These are phyloP conservation scores for Tulasnella sp. DNA, from an alignment of 768 basidiomycete genomes.

Conservation along the genomic window DNA sequence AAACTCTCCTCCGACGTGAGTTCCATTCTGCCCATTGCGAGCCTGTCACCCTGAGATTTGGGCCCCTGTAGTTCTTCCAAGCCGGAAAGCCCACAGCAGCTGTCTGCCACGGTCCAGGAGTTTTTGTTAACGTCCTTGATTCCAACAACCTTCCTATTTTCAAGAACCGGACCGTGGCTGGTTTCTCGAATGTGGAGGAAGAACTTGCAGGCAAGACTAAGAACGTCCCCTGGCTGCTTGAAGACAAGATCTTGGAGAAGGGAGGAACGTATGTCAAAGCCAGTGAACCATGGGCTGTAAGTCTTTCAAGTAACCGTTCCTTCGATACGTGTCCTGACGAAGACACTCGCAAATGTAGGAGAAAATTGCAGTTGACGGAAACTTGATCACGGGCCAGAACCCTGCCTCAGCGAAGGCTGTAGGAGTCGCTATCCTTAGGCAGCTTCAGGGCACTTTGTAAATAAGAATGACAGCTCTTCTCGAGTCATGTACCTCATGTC, in stretches of 20 bases:
- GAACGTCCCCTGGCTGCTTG: constrained; percentile 61
- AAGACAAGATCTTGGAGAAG: constrained; percentile 52
- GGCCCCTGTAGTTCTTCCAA: constrained; percentile 51
- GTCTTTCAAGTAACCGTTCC: constrained; percentile 26
- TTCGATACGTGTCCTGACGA: background rate
- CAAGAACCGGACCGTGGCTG: constrained; percentile 48
- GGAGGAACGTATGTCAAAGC: constrained; percentile 61
- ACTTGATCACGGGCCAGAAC: constrained; percentile 18
- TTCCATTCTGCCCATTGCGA: background rate
- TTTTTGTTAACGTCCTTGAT: constrained; percentile 50
- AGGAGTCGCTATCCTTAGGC: constrained; percentile 7
- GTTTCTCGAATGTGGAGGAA: constrained; percentile 69
- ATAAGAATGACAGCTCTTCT: too few relatives aligned
- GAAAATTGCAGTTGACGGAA: constrained; percentile 17
- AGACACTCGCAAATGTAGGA: background rate
- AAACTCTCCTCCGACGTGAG: constrained; percentile 50
- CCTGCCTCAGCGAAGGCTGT: constrained; percentile 14
- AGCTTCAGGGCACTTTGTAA: background rate
- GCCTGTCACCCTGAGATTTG: background rate
- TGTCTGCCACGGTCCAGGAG: constrained; percentile 76
- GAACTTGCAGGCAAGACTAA: constrained; percentile 38
- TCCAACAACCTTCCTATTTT: constrained; percentile 57
- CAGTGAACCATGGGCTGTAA: constrained; percentile 47
- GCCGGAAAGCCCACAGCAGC: constrained; percentile 58
- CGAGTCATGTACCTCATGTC: too few relatives aligned